Percentiles rank a stretch among this genome's conserved stretches.
phyloP scores from a whole-genome alignment of 164 flowering plant genomes.

The Berberis thunbergii region DNA sequence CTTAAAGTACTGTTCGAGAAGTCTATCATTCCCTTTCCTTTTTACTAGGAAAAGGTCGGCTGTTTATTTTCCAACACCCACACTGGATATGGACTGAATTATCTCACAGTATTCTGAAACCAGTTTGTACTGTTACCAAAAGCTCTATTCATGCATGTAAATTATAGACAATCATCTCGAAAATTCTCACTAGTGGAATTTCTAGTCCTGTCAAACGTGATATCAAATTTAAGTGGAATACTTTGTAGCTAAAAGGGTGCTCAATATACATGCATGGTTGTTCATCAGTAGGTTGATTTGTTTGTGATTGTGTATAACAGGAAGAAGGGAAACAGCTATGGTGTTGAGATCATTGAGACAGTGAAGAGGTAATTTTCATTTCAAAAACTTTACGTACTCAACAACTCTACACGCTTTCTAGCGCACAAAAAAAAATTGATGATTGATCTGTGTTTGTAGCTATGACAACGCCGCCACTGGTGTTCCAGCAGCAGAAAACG shows the following conservation, averaged over 20 bases:
- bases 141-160: no score
- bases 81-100: no score
- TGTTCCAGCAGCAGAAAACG: conserved; percentile 37
- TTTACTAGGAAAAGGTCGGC: not conserved
- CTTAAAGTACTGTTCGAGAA: no score
- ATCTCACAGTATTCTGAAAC: no score
- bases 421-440: not conserved
- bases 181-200: no score
- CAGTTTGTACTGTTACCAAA: no score
- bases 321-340: conserved; percentile 56
- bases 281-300: not conserved
- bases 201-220: no score
- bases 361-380: conserved; percentile 31
- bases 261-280: not conserved
- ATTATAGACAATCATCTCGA: no score
- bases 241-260: no score
- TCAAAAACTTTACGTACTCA: not conserved
- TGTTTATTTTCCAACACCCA: no score
- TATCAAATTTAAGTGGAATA: no score
- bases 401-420: not conserved
- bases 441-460: conserved; percentile 23
- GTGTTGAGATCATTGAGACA: conserved; percentile 32
- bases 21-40: no score
- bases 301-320: conserved; percentile 25
- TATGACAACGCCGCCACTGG: conserved; percentile 20